phyloP scores from a whole-genome alignment of 768 basidiomycete genomes.

The Phylloporus sp. region DNA sequence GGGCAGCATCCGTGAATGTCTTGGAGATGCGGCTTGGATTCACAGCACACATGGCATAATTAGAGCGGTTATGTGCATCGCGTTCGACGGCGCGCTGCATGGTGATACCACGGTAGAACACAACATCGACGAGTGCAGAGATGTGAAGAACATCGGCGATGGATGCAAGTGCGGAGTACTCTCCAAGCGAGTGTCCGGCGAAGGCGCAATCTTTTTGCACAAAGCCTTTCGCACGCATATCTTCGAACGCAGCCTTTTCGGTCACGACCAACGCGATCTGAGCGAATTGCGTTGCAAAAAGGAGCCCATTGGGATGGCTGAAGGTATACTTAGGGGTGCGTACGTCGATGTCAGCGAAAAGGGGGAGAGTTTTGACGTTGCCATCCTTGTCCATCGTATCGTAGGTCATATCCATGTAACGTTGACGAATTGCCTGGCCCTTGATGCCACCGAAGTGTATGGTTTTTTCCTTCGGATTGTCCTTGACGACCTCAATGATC shows the following conservation, averaged over 20 bases:
- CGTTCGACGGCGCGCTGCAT: slow-evolving; percentile 99
- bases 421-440: slow-evolving; percentile 94
- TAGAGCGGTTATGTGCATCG: slow-evolving; percentile 86
- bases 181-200: slow-evolving; percentile 96
- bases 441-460: slow-evolving; percentile 99
- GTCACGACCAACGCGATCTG: slow-evolving; percentile 98
- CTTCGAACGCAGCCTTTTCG: slow-evolving; percentile 97
- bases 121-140: slow-evolving; percentile 92
- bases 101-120: slow-evolving; percentile 99
- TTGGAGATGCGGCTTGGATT: slow-evolving; percentile 94
- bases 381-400: slow-evolving; percentile 97
- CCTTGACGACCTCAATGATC: slow-evolving; percentile 97
- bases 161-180: slow-evolving; percentile 96
- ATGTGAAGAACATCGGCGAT: slow-evolving; percentile 96
- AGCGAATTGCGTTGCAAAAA: slow-evolving; percentile 97
- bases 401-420: slow-evolving; percentile 99
- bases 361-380: slow-evolving; percentile 89
- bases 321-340: slow-evolving; percentile 98
- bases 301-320: slow-evolving; percentile 89
- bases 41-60: slow-evolving; percentile 99
- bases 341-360: slow-evolving; percentile 92
- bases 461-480: slow-evolving; percentile 97
- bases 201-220: slow-evolving; percentile 91
- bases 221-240: slow-evolving; percentile 94
- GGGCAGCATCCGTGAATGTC: slow-evolving; percentile 89